These are phyloP conservation scores for Phlebiopsis flavidoalba DNA, from an alignment of 768 basidiomycete species.

Conservation along the genomic window DNA sequence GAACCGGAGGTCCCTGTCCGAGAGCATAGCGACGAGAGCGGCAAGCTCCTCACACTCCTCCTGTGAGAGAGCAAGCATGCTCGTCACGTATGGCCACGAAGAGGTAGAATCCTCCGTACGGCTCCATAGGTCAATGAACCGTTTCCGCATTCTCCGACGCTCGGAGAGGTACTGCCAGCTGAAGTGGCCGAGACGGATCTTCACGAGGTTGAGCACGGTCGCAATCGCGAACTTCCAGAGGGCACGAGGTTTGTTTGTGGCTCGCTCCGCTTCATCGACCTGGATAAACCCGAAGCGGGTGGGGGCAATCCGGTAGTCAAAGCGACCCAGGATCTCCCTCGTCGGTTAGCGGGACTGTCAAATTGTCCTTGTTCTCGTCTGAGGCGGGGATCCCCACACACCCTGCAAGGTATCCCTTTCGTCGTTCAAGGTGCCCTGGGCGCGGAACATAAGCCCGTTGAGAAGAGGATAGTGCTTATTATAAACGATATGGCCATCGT, in stretches of 20 bases:
- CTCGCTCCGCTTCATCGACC: background rate
- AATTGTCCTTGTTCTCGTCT: background rate
- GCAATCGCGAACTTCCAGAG: background rate
- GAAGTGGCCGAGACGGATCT: background rate
- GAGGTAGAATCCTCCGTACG: background rate
- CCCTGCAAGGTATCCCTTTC: background rate
- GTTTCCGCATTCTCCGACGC: background rate
- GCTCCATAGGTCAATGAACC: background rate
- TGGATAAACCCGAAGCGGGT: background rate
- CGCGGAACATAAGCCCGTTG: background rate
- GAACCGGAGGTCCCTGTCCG: background rate
- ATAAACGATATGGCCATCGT: background rate
- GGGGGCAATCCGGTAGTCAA: background rate
- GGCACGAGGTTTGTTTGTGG: background rate
- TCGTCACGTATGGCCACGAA: background rate
- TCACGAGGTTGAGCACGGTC: background rate
- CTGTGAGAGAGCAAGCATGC: too few relatives aligned
- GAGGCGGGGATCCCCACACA: background rate
- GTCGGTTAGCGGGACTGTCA: background rate
- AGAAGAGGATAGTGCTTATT: background rate
- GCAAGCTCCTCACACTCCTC: conserved; percentile 1
- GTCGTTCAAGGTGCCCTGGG: background rate
- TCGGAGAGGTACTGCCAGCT: background rate
- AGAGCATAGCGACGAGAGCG: background rate
- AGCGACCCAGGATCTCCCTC: background rate